Conservation (phyloP, 495 filamentous ascomycete genomes). For the Hypoxylon fragiforme region DNA sequence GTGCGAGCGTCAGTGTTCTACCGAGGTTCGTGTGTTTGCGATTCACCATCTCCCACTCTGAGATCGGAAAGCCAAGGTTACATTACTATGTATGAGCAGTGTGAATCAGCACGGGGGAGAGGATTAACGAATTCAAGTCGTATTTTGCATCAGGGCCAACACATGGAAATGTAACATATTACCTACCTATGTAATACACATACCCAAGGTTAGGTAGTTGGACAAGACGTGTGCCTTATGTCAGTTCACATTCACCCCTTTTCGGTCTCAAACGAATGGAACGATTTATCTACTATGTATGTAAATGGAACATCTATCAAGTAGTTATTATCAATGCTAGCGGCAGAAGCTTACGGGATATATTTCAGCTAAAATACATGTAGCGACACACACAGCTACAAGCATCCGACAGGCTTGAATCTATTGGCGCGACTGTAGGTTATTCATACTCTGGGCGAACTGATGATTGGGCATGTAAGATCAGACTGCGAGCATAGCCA, state of each 20-base stretch:
- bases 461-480: constrained; percentile 29
- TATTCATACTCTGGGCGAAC: constrained; percentile 3
- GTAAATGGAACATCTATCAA: no score
- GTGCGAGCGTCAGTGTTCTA: constrained; percentile 7
- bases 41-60: neutral
- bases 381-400: constrained; percentile 3
- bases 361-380: no score
- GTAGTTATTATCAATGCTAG: no score
- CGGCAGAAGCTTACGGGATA: no score
- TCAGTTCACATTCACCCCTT: neutral
- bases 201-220: no score
- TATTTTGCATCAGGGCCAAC: neutral
- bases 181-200: no score
- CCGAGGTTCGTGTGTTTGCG: constrained; percentile 1
- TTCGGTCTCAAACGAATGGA: neutral
- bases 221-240: constrained; percentile 3
- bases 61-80: constrained; percentile 16
- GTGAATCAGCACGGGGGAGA: constrained; percentile 1
- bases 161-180: constrained; percentile 1
- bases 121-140: neutral
- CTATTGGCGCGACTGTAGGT: constrained; percentile 14
- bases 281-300: no score
- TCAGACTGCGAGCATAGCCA: constrained; percentile 35
- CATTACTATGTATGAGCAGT: constrained; percentile 9
- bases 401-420: constrained; percentile 13